Evolutionary conservation across 495 filamentous ascomycete genomes (phyloP), one percentile per base, ranked within the genome.

Genomic region (Aspergillus bridgeri): DNA sequence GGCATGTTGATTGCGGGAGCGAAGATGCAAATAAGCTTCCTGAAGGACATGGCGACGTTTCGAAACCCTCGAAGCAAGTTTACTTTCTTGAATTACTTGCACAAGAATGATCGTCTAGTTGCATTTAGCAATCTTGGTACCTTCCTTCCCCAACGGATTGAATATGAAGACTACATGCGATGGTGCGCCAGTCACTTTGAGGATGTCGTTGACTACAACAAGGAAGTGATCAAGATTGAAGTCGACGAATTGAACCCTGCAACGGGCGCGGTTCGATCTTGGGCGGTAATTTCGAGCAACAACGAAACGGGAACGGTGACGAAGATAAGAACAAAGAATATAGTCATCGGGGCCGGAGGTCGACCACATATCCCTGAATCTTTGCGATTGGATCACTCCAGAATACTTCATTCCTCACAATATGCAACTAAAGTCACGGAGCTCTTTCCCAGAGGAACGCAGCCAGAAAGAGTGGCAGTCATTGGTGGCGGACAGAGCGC

Each of bases 21-120:
- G 11, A 89, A 87, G 69, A 98, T 98, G 93, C 93, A 98, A 71
- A 97, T 98, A 57, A 92, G 89, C 33, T 98, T 96, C 80, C 79
- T 98, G 71, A 98, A 98, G 76, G 93, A 97, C 63, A 80, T 98
- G 56, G 93, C 93, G 11, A 94, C 91, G 8, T 74, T 96, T 46
- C 81, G 93, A 42, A 85, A 97, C 61, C 93, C 93, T 3, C 85
- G 87, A 55, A 95, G 90, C 54, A 79, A 91, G 61, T 98, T 97
- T 74, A 97, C 93, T 4, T 98, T 98, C 73, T 76, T 96, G 59
- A 97, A 96, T 69, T 97, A 97, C 68, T 82, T 98, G 3, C 86
- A 92, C 73, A 69, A 81, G 60, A 85, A 95, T 60, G 78, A 82
- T 49, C 81, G 93, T 6, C 79, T 98, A 42, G 83, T 96, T 45